Evolutionary conservation across 2,329 filamentous ascomycete genomes (phyloP).

Genomic region (Massarina eburnea): DNA sequence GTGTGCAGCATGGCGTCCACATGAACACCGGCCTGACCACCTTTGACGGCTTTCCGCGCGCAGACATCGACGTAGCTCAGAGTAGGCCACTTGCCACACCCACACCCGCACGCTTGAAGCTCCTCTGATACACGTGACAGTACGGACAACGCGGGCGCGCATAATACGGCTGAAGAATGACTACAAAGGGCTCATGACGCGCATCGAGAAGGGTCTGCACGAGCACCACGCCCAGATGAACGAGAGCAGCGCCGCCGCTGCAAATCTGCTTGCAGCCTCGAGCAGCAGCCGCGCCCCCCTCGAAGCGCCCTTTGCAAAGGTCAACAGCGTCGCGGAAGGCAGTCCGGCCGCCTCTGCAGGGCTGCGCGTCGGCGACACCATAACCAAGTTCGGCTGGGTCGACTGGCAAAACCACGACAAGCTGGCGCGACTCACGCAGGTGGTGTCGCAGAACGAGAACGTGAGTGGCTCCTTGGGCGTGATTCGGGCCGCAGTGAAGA

Average conservation of each 20-base stretch:
- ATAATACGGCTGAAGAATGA: constrained; percentile 92
- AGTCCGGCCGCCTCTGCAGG: constrained; percentile 86
- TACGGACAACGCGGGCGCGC: constrained; percentile 87
- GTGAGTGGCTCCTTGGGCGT: constrained; percentile 57
- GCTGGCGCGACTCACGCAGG: constrained; percentile 82
- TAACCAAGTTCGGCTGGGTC: constrained; percentile 82
- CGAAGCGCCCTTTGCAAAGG: constrained; percentile 77
- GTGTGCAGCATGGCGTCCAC: constrained; percentile 78
- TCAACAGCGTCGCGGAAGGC: constrained; percentile 76
- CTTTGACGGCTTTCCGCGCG: constrained; percentile 85
- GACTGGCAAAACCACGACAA: constrained; percentile 84
- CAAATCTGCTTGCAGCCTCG: constrained; percentile 20
- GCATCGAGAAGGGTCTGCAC: constrained; percentile 84
- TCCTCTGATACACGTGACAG: constrained; percentile 48
- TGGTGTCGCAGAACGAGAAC: constrained; percentile 85
- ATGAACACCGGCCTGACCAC: constrained; percentile 91
- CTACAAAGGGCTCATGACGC: constrained; percentile 83
- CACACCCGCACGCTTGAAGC: not conserved
- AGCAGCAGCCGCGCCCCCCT: constrained; percentile 39
- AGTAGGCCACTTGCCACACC: constrained; percentile 57
- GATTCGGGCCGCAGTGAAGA: constrained; percentile 10
- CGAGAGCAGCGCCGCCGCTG: constrained; percentile 47
- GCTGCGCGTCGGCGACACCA: constrained; percentile 75
- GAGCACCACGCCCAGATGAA: constrained; percentile 76
- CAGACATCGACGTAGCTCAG: constrained; percentile 93